phyloP scores from a whole-genome alignment of 176 grass and related monocot species.

The Rhynchospora breviuscula region DNA sequence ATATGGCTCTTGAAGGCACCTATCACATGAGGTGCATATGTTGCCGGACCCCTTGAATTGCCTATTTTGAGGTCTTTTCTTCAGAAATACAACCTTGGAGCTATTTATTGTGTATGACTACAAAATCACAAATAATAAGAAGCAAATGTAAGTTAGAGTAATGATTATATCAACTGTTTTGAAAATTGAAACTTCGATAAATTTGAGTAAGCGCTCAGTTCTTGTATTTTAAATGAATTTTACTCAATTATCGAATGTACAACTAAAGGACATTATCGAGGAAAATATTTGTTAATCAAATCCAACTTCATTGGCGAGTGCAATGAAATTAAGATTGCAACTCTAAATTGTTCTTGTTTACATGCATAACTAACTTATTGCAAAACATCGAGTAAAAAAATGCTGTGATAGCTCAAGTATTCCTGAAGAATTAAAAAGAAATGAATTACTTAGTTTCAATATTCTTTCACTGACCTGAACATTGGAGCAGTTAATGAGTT shows the following conservation, averaged over 20 bases:
- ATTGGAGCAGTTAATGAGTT: constrained; percentile 81
- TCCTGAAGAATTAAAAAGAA: background rate
- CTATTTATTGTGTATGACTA: constrained; percentile 98
- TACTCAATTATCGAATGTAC: background rate
- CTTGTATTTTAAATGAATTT: background rate
- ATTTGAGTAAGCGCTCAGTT: background rate
- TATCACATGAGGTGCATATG: constrained; percentile 85
- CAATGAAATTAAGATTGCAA: no score
- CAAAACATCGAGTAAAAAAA: background rate
- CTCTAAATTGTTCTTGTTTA: background rate
- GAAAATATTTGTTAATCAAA: background rate
- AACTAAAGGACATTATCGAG: background rate
- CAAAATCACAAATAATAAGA: constrained; percentile 19
- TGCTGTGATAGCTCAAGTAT: background rate
- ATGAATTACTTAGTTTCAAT: background rate
- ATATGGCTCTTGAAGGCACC: constrained; percentile 94
- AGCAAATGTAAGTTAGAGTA: background rate
- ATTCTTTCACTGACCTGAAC: constrained; percentile 69
- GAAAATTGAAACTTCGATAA: background rate
- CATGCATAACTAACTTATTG: background rate
- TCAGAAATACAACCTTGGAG: constrained; percentile 96
- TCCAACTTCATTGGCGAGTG: no score
- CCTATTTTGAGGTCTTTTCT: constrained; percentile 94
- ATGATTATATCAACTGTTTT: background rate
- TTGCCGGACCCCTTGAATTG: constrained; percentile 97